Conservation (phyloP, 306 rosid genomes). For the Echinosophora koreensis region DNA sequence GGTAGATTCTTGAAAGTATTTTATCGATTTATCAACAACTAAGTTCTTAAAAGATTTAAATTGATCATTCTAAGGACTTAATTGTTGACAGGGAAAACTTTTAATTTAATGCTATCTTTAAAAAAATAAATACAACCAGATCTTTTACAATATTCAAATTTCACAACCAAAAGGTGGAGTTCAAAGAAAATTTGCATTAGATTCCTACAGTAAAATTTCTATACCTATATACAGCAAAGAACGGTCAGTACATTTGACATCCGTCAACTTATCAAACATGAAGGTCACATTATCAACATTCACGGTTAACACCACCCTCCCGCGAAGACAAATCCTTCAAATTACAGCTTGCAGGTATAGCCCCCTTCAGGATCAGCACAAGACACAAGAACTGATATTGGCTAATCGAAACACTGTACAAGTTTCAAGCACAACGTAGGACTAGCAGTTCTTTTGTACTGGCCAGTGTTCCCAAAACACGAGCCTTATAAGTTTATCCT, state of each 20-base stretch:
- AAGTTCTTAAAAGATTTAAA: too few species aligned
- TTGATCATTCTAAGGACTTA: too few species aligned
- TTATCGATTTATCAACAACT: too few species aligned
- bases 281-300: slow-evolving; percentile 42
- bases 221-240: slow-evolving; percentile 50
- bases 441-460: slow-evolving; percentile 8
- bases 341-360: background rate
- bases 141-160: background rate
- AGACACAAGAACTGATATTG: background rate
- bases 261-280: slow-evolving; percentile 33
- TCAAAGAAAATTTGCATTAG: slow-evolving; percentile 10
- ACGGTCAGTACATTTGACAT: slow-evolving; percentile 48
- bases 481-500: background rate
- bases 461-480: slow-evolving; percentile 24
- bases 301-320: background rate
- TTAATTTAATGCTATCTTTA: too few species aligned
- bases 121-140: slow-evolving; percentile 5
- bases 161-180: background rate
- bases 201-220: slow-evolving; percentile 19
- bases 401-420: background rate
- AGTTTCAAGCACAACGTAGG: slow-evolving; percentile 25
- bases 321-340: slow-evolving; percentile 18
- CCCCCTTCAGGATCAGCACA: background rate
- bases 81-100: too few species aligned
- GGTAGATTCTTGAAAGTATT: too few species aligned